Base-by-base conservation (phyloP, 176 grass and related monocot genomes). In the Lolium perenne region DNA sequence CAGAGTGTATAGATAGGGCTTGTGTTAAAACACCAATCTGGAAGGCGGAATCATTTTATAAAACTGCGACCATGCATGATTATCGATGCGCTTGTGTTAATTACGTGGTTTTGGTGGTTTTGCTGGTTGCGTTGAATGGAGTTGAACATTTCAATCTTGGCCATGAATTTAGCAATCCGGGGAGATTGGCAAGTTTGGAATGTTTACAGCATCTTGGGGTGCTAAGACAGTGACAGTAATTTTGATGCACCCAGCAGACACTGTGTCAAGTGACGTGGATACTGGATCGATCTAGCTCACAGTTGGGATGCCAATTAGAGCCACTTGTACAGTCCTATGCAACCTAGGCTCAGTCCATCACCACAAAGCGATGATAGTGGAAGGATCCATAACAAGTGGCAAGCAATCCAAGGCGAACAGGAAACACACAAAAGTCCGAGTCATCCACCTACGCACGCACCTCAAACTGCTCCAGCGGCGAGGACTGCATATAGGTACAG, bases 371-470 rank as follows among this genome's bases (percentile, higher is more conserved):
- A 43, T 43, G 41, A 43, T 43, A 43, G 7, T 43, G 41, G 41
- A 7, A 5, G 41, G 6, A 43, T 43, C 41, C 41, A 43, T 43
- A 43, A 43, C 41, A 67, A 76, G 59, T 40, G 70, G 81, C 76
- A 75, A 75, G 58, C 57, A 56, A 18, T 43, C 41, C 41, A 57
- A 85, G 40, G 38, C 53, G 21, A 22, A 3, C 3, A 53, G 64
- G 63, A 86, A 86, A 55, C 64, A 38, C 32, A 78, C 63, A 83
- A 83, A 70, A 71, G 54, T 78, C 55, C 12, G 45, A 83, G 79
- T 83, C 84, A 86, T 16, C 12, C 53, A 55, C 40, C 83, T 3
- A 61, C 7, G 11, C 54, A 84, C 48, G 35, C 67, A 23, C 23
- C 76, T 58, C 76, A 51, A 86, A 86, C 73, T 82, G 55, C 72